phyloP scores from a whole-genome alignment of 441 rosid species.

The Populus hybrid region DNA sequence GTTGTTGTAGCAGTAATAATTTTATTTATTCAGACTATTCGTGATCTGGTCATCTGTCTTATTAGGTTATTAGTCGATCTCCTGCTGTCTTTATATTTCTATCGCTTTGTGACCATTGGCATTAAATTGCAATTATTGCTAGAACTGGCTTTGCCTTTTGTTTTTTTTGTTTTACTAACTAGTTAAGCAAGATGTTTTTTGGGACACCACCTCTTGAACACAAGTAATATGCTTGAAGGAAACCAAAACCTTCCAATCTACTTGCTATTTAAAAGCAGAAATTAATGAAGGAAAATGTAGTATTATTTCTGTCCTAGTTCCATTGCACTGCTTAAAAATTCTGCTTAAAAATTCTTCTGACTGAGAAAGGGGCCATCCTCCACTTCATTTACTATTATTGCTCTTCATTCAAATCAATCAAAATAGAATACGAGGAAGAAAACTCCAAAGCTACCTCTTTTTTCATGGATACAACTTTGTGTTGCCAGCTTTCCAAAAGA shows the following conservation, averaged over 20 bases:
- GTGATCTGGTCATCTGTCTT: not conserved
- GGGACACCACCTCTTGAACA: not conserved
- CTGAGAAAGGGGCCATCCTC: too few species aligned
- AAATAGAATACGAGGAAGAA: not conserved
- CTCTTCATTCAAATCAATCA: not conserved
- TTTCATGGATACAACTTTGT: not conserved
- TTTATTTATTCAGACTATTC: not conserved
- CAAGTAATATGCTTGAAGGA: not conserved
- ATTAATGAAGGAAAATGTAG: not conserved
- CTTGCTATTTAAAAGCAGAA: not conserved
- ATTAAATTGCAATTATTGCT: not conserved
- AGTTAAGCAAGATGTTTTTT: not conserved
- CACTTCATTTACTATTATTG: not conserved
- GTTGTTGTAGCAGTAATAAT: not conserved
- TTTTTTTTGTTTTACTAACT: not conserved
- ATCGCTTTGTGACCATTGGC: not conserved
- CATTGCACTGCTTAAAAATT: too few species aligned
- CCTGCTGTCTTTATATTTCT: not conserved
- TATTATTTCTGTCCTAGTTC: not conserved
- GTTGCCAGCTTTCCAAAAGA: not conserved
- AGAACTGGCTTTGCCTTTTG: not conserved
- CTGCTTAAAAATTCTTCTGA: too few species aligned
- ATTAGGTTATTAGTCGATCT: not conserved
- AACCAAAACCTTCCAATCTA: not conserved
- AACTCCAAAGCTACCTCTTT: not conserved